Evolutionary conservation across 192 early-diverging fungal species (phyloP).

Genomic region (Geosiphon pyriformis): DNA sequence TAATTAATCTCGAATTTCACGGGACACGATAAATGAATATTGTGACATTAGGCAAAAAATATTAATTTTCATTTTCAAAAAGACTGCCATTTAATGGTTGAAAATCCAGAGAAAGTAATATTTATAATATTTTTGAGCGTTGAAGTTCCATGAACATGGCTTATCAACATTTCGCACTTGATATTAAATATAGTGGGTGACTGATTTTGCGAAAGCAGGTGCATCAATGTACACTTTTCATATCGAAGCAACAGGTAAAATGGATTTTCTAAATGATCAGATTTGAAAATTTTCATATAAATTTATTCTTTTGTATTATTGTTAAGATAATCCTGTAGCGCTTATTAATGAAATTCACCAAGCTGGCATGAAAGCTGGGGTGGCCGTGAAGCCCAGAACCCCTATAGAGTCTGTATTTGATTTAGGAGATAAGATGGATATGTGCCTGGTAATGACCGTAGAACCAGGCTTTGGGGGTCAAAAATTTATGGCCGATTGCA

Average conservation of each 20-base stretch:
- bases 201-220: slow-evolving; percentile 89
- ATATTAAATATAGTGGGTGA: slow-evolving; percentile 74
- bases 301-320: too few relatives aligned
- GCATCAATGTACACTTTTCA: slow-evolving; percentile 88
- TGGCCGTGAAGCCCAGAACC: slow-evolving; percentile 89
- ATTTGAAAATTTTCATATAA: too few relatives aligned
- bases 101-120: slow-evolving; percentile 39
- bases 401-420: slow-evolving; percentile 54
- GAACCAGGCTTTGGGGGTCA: slow-evolving; percentile 98
- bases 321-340: slow-evolving; percentile 55
- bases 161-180: too few relatives aligned
- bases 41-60: not conserved
- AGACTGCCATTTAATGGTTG: slow-evolving; percentile 64
- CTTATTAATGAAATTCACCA: slow-evolving; percentile 79
- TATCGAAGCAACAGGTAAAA: slow-evolving; percentile 73
- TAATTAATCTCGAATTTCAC: not conserved
- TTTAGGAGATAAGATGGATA: slow-evolving; percentile 64
- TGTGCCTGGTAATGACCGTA: slow-evolving; percentile 94
- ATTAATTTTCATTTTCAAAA: not conserved
- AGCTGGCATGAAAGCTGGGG: slow-evolving; percentile 86
- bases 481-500: slow-evolving; percentile 81
- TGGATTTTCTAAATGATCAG: too few relatives aligned
- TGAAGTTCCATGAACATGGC: too few relatives aligned
- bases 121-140: too few relatives aligned
- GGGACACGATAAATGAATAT: too few relatives aligned